Percentiles rank a stretch among this genome's conserved stretches.
Evolutionary conservation across 2,329 filamentous ascomycete species (phyloP).

Genomic region (Arachnomyces sp.): DNA sequence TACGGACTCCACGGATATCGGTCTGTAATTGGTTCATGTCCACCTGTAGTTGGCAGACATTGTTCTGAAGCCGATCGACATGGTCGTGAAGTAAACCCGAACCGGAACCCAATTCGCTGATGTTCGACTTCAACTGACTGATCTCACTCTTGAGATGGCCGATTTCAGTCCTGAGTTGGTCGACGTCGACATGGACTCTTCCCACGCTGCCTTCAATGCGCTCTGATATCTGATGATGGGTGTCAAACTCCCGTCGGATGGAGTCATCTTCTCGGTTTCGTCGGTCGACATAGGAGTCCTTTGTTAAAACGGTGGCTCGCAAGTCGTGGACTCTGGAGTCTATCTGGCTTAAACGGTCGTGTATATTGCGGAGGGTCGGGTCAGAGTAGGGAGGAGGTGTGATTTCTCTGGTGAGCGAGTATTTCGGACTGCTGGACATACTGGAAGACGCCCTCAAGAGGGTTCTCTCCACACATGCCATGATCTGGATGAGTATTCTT

Average conservation of each 20-base stretch:
- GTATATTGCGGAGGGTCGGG: slow-evolving; percentile 27
- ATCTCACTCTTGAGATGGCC: slow-evolving; percentile 29
- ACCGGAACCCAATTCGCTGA: slow-evolving; percentile 26
- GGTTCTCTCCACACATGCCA: slow-evolving; percentile 29
- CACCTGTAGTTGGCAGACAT: slow-evolving; percentile 28
- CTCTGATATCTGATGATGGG: slow-evolving; percentile 25
- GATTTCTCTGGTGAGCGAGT: slow-evolving; percentile 27
- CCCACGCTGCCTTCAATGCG: slow-evolving; percentile 30
- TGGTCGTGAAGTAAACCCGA: slow-evolving; percentile 29
- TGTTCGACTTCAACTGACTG: slow-evolving; percentile 26
- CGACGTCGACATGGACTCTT: slow-evolving; percentile 8
- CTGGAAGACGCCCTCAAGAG: slow-evolving; percentile 29
- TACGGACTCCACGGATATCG: slow-evolving; percentile 27
- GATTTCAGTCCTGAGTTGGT: slow-evolving; percentile 28
- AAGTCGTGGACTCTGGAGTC: slow-evolving; percentile 32
- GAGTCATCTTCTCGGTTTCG: slow-evolving; percentile 33
- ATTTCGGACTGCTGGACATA: slow-evolving; percentile 29
- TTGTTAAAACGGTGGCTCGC: slow-evolving; percentile 30
- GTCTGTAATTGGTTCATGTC: slow-evolving; percentile 28
- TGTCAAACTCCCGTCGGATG: slow-evolving; percentile 32
- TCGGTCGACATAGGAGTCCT: slow-evolving; percentile 32
- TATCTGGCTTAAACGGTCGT: slow-evolving; percentile 32
- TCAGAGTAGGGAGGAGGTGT: slow-evolving; percentile 29
- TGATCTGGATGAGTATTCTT: slow-evolving; percentile 18
- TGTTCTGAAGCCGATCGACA: slow-evolving; percentile 30